Base-by-base conservation (phyloP, 176 grass and related monocot genomes). In the Zizania latifolia region DNA sequence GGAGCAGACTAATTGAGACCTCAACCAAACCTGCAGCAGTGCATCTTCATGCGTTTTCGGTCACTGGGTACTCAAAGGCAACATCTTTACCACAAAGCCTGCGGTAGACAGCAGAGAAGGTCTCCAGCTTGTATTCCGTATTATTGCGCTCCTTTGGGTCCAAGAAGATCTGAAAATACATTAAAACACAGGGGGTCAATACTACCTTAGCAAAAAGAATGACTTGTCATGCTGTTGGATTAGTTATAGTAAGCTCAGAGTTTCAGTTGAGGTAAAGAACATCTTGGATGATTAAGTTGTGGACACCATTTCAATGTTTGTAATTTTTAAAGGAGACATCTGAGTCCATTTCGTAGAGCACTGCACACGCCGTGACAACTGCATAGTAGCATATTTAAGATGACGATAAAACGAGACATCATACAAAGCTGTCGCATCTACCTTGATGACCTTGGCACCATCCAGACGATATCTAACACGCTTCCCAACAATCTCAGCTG, bases 401-500 rank as follows among this genome's bases (percentile, higher is more conserved):
- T 16, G 14, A 45, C 34, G 5, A 16, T 65, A 0, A 16, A 33
- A 6, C 15, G 4, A 27, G 5, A 27, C 10, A 21, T 0, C n/a
- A 8, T 1, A 22, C n/a, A 21, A 15, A 37, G 38, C 14, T 43
- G 21, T 43, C 12, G 17, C 33, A 55, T 31, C 0, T 55, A 82
- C 79, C 59, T 82, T 82, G 19, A 65, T 66, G 12, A 82, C 40
- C 70, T 74, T 82, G n/a, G 79, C 50, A 22, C 79, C 86, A 82
- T 93, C 91, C 27, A 93, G 75, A 38, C 74, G 87, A 59, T 87
- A 93, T 84, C 91, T 87, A 23, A 93, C 23, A 28, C 81, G 85
- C 67, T 97, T 97, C 40, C 94, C 90, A 16, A 93, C 93, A 79
- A 97, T 88, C 71, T 94, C 92, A 81, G 94, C 94, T 44, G 90